phyloP scores from a whole-genome alignment of 345 rosid genomes.

The Arabis hirsuta region DNA sequence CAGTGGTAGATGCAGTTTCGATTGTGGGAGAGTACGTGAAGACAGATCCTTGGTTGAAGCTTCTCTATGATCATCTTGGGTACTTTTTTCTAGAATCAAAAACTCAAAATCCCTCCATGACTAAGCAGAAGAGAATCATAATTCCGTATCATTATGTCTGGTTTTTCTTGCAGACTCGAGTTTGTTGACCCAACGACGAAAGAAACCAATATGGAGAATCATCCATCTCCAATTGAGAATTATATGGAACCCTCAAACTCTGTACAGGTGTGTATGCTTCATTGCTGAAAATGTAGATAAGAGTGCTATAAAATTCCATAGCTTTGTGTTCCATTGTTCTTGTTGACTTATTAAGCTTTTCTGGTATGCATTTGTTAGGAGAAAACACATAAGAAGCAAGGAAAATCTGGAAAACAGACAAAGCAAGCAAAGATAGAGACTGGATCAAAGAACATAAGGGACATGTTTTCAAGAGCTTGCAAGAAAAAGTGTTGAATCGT shows the following conservation, averaged over 20 bases:
- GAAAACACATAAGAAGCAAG: constrained; percentile 50
- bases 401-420: constrained; percentile 58
- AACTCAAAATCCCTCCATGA: background rate
- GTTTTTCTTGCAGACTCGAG: constrained; percentile 55
- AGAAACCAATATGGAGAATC: constrained; percentile 45
- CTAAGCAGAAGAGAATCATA: constrained; percentile 1
- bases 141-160: constrained; percentile 1
- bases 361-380: constrained; percentile 50
- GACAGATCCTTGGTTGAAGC: constrained; percentile 82
- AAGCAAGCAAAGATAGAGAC: constrained; percentile 76
- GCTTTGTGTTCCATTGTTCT: constrained; percentile 11
- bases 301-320: background rate
- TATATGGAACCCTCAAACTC: constrained; percentile 44
- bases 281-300: background rate
- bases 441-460: constrained; percentile 76
- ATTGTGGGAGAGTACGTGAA: constrained; percentile 79
- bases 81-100: constrained; percentile 36
- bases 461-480: constrained; percentile 83
- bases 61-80: constrained; percentile 67
- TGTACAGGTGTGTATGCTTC: constrained; percentile 51
- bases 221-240: constrained; percentile 40
- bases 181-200: constrained; percentile 46
- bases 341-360: background rate
- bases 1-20: constrained; percentile 74
- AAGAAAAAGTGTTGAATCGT: constrained; percentile 49